Evolutionary conservation across 257 asterid species (phyloP), one percentile per base, ranked within the genome.

Genomic region (Cinchona pubescens): DNA sequence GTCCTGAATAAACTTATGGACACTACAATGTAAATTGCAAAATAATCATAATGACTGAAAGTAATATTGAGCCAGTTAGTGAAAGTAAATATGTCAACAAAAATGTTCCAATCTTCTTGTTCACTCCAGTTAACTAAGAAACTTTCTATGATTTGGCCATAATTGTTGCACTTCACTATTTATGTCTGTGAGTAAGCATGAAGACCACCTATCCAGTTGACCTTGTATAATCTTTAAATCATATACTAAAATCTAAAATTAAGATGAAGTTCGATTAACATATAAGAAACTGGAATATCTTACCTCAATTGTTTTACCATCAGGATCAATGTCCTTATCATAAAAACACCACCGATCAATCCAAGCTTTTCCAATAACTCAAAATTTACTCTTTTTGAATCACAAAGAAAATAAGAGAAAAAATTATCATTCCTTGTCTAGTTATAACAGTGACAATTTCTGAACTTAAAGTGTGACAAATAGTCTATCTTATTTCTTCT

Each of bases 351-450:
- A 95, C 75, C 38, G 53, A 12, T 93, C 91, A 61, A 95, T 46
- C 99, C 99, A 83, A 95, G 88, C 96, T 92, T 95, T 51, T 93
- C 91, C 27, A 95, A 56, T 71, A 95, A 91, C 87, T 95, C 99
- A 81, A 95, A 95, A 86, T 93, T 95, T 7, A 94, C 97, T 82
- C 92, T 93, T 97, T 92, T 98, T 95, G 88, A 61, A 83, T 48
- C 71, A 83, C n/a, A 83, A 79, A 79, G n/a, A 71, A 29, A 40
- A 66, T 14, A 23, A 7, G 30, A 18, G 46, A 42, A 70, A 76
- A 29, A 75, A 69, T 71, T 59, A 49, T 40, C 37, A 25, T 11
- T 59, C 27, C 13, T 25, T 25, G 7, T 12, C 2, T 3, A 30
- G 19, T 10, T 14, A 45, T n/a, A 72, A 16, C 23, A 2, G 3